phyloP scores from a whole-genome alignment of 1,284 basidiomycete genomes.

The Jaminaea rosea region DNA sequence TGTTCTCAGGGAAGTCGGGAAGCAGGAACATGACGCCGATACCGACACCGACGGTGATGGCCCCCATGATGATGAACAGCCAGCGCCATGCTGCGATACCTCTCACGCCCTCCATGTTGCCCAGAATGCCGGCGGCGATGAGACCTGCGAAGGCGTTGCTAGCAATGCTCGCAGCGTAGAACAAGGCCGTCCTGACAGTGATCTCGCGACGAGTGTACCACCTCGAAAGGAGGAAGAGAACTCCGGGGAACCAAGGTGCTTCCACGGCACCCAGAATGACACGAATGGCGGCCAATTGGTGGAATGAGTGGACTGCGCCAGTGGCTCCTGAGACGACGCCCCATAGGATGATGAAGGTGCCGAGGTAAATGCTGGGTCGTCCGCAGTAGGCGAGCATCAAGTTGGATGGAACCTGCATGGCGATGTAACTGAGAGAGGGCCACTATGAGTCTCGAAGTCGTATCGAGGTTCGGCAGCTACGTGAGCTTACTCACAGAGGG shows the following conservation, averaged over 20 bases:
- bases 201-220: slow-evolving; percentile 11
- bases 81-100: slow-evolving; percentile 23
- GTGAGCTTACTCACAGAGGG: too few relatives aligned
- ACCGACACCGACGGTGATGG: slow-evolving; percentile 19
- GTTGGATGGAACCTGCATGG: slow-evolving; percentile 50
- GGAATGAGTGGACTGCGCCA: background rate
- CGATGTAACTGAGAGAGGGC: slow-evolving; percentile 4
- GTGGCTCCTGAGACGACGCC: slow-evolving; percentile 11
- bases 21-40: slow-evolving; percentile 15
- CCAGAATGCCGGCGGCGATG: slow-evolving; percentile 9
- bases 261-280: slow-evolving; percentile 11
- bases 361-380: slow-evolving; percentile 39
- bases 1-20: slow-evolving; percentile 29
- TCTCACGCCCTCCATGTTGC: slow-evolving; percentile 3
- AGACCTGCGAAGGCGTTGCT: slow-evolving; percentile 8
- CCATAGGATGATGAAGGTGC: slow-evolving; percentile 23
- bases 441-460: too few relatives aligned
- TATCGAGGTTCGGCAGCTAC: too few relatives aligned
- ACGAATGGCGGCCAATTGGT: slow-evolving; percentile 2
- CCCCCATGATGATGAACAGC: slow-evolving; percentile 35
- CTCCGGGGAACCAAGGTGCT: slow-evolving; percentile 10
- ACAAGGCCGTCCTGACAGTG: slow-evolving; percentile 5
- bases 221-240: slow-evolving; percentile 9
- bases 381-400: slow-evolving; percentile 41
- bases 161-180: slow-evolving; percentile 9